Conservation (phyloP, 116 monocot species). For the Iris pallida region DNA sequence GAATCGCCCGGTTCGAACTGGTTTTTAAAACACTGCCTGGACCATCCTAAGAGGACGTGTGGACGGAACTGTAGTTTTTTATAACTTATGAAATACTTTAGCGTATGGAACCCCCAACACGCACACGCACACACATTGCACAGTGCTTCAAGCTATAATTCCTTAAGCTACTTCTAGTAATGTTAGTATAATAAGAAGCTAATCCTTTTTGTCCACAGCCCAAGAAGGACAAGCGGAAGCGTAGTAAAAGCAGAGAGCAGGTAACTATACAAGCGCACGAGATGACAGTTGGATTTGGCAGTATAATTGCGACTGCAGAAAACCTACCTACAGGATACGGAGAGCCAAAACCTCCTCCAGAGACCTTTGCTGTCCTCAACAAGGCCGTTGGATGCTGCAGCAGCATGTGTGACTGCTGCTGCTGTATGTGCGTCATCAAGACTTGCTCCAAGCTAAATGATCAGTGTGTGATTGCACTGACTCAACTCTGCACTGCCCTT, state of each 20-base stretch:
- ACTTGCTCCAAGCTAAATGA: constrained; percentile 51
- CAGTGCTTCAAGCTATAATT: too few species aligned
- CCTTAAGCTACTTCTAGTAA: background rate
- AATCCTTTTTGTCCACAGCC: background rate
- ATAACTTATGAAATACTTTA: background rate
- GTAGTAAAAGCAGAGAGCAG: background rate
- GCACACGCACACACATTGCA: too few species aligned
- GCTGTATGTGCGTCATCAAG: constrained; percentile 58
- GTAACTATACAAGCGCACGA: background rate
- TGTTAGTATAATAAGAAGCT: background rate
- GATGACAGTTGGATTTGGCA: constrained; percentile 54
- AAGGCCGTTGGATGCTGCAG: constrained; percentile 56
- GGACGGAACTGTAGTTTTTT: too few species aligned
- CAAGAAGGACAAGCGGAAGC: background rate
- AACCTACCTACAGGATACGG: constrained; percentile 49
- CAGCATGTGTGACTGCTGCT: constrained; percentile 46
- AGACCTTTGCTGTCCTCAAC: constrained; percentile 18
- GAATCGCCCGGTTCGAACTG: too few species aligned
- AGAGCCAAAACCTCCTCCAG: constrained; percentile 24
- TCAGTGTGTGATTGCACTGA: constrained; percentile 32
- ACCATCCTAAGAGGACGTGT: too few species aligned
- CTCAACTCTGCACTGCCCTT: constrained; percentile 53
- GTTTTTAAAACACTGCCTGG: too few species aligned
- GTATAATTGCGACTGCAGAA: constrained; percentile 47
- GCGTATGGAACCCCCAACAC: background rate